These are phyloP conservation scores for Jaminaea rosea DNA, from an alignment of 1,284 basidiomycete species.

Conservation along the genomic window DNA sequence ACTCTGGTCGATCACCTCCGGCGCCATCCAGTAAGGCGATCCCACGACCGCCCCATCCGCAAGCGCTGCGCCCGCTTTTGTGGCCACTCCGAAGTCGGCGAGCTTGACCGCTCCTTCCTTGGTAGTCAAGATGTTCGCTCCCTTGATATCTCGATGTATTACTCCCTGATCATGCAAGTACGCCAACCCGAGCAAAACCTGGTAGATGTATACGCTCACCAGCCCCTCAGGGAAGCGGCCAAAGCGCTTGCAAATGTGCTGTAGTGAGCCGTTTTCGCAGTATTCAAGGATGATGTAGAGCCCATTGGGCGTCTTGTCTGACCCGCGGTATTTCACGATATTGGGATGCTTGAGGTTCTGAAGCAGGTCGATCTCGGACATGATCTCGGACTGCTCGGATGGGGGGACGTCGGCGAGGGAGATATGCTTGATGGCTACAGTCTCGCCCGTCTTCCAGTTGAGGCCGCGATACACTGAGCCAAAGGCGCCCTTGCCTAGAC, in stretches of 20 bases:
- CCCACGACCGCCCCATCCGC: conserved; percentile 49
- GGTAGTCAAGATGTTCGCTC: conserved; percentile 54
- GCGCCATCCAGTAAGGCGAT: conserved; percentile 47
- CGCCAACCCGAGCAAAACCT: conserved; percentile 53
- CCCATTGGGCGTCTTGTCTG: conserved; percentile 85
- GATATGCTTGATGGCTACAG: conserved; percentile 47
- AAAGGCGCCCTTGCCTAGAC: conserved; percentile 85
- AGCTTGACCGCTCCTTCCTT: conserved; percentile 55
- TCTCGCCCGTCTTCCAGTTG: conserved; percentile 79
- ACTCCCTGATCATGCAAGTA: conserved; percentile 44
- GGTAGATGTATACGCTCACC: conserved; percentile 90
- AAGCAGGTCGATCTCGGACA: conserved; percentile 95
- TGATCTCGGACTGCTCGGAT: conserved; percentile 86
- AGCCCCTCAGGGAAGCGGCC: conserved; percentile 95
- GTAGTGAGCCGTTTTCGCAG: conserved; percentile 94
- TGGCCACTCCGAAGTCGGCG: conserved; percentile 27
- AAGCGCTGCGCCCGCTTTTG: conserved; percentile 18
- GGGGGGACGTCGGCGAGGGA: conserved; percentile 82
- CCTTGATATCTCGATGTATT: conserved; percentile 38
- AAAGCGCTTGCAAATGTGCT: conserved; percentile 89
- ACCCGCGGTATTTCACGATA: conserved; percentile 98
- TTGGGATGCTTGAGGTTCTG: conserved; percentile 90
- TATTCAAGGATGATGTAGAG: conserved; percentile 97
- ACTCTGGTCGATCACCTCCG: conserved; percentile 57
- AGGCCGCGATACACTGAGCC: conserved; percentile 86